These are phyloP conservation scores for Aspergillus jensenii DNA, from an alignment of 2,329 filamentous ascomycete genomes.

Conservation along the genomic window DNA sequence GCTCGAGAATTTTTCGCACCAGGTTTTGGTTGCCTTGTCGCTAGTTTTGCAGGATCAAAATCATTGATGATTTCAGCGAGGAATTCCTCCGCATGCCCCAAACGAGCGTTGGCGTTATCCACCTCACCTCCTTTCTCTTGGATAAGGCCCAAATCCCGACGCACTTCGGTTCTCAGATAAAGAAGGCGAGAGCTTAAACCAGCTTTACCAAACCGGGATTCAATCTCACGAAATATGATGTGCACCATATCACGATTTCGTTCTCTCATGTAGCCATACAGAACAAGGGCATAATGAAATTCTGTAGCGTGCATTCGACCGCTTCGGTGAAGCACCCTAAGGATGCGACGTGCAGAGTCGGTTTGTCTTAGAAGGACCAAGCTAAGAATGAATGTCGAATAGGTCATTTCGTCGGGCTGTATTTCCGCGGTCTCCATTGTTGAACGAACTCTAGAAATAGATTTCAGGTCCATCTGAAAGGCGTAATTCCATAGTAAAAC, in stretches of 20 bases:
- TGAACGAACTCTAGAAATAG: slow-evolving; percentile 54
- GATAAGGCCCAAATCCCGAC: slow-evolving; percentile 32
- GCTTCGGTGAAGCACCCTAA: slow-evolving; percentile 40
- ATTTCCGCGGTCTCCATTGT: slow-evolving; percentile 56
- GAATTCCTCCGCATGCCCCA: slow-evolving; percentile 37
- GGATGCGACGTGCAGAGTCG: slow-evolving; percentile 56
- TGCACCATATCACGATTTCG: slow-evolving; percentile 51
- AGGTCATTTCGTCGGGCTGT: slow-evolving; percentile 57
- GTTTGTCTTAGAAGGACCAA: slow-evolving; percentile 55
- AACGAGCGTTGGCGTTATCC: slow-evolving; percentile 19
- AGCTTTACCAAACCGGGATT: slow-evolving; percentile 34
- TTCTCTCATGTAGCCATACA: slow-evolving; percentile 51
- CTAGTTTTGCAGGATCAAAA: slow-evolving; percentile 41
- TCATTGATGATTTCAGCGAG: slow-evolving; percentile 40
- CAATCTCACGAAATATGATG: slow-evolving; percentile 48
- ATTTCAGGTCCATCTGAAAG: slow-evolving; percentile 57
- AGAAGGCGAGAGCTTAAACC: slow-evolving; percentile 36
- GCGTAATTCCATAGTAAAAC: slow-evolving; percentile 70
- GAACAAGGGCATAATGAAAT: slow-evolving; percentile 49
- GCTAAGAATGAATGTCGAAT: slow-evolving; percentile 61
- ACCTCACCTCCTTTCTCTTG: slow-evolving; percentile 12
- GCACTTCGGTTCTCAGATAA: slow-evolving; percentile 35
- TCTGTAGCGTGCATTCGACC: slow-evolving; percentile 39
- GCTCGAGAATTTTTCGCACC: slow-evolving; percentile 32
- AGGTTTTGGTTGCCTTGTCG: slow-evolving; percentile 43